A percentile compares a stretch with the other conserved stretches of the same genome.
Evolutionary conservation across 2,329 filamentous ascomycete genomes (phyloP).

Genomic region (Zymoseptoria crescenta): DNA sequence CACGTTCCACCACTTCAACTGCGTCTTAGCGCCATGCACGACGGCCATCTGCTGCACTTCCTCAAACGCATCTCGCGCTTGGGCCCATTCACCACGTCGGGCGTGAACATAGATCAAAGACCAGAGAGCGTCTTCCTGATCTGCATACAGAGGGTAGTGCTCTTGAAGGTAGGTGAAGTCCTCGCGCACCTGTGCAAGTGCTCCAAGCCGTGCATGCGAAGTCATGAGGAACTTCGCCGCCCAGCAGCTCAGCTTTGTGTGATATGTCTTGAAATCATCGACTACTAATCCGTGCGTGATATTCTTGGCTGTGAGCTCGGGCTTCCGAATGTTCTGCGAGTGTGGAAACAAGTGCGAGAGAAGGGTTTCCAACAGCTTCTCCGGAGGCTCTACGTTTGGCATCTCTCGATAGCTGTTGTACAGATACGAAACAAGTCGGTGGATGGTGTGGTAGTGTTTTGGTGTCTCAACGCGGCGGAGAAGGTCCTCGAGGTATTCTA

Average conservation of each 20-base stretch:
- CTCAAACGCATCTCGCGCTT: slow-evolving; percentile 54
- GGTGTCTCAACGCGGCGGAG: background rate
- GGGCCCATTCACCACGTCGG: slow-evolving; percentile 54
- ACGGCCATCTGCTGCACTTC: slow-evolving; percentile 43
- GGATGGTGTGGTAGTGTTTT: background rate
- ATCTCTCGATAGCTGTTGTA: slow-evolving; percentile 10
- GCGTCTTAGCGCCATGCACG: slow-evolving; percentile 37
- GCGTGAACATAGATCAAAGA: slow-evolving; percentile 66
- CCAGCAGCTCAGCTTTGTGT: slow-evolving; percentile 14
- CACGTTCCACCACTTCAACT: slow-evolving; percentile 63
- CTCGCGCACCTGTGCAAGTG: slow-evolving; percentile 26
- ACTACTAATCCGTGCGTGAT: slow-evolving; percentile 10
- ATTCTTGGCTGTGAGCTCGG: slow-evolving; percentile 1
- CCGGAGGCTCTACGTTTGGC: slow-evolving; percentile 1
- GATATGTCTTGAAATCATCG: slow-evolving; percentile 21
- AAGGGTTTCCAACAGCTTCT: slow-evolving; percentile 9
- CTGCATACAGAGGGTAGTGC: slow-evolving; percentile 15
- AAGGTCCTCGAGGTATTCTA: background rate
- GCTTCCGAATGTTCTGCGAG: background rate
- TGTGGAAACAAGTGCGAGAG: slow-evolving; percentile 8
- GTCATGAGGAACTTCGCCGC: slow-evolving; percentile 16
- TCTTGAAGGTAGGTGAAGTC: slow-evolving; percentile 27
- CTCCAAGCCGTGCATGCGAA: slow-evolving; percentile 28
- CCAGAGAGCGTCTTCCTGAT: slow-evolving; percentile 18
- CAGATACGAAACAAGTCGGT: slow-evolving; percentile 2